These are phyloP conservation scores for Phoma sp. DNA, from an alignment of 2,329 filamentous ascomycete species.

Conservation along the genomic window DNA sequence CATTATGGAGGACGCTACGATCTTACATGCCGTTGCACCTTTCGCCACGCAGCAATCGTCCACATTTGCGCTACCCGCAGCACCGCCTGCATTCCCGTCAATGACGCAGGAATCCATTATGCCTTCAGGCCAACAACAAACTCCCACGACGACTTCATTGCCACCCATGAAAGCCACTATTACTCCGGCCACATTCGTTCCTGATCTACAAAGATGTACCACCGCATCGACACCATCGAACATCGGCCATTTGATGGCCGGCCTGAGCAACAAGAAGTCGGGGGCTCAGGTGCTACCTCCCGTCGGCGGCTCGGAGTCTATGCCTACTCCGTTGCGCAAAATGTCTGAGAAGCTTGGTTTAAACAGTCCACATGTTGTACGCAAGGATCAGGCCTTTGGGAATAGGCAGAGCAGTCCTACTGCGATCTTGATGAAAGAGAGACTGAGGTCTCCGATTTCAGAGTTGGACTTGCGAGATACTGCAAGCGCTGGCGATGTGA, in stretches of 20 bases:
- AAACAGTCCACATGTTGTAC: slow-evolving; percentile 4
- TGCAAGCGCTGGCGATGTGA: background rate
- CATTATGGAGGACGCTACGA: background rate
- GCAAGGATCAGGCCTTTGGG: background rate
- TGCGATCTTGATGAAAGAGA: background rate
- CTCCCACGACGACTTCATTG: background rate
- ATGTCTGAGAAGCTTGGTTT: slow-evolving; percentile 24
- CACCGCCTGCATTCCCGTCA: background rate
- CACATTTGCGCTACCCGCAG: background rate
- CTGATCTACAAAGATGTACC: background rate
- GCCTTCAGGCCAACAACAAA: background rate
- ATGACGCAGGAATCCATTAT: background rate
- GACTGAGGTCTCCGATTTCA: background rate
- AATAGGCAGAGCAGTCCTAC: background rate
- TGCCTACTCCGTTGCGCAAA: slow-evolving; percentile 26
- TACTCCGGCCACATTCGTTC: background rate
- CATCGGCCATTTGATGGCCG: slow-evolving; percentile 28
- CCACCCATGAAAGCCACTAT: no score
- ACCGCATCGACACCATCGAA: slow-evolving; percentile 8
- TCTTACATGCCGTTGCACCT: no score
- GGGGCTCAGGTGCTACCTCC: background rate
- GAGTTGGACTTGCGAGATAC: background rate
- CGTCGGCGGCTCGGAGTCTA: slow-evolving; percentile 5
- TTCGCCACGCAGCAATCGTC: background rate
- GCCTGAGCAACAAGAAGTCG: slow-evolving; percentile 1